Evolutionary conservation across 257 asterid species (phyloP), one percentile per base, ranked within the genome.

Genomic region (Solanum habrochaites): DNA sequence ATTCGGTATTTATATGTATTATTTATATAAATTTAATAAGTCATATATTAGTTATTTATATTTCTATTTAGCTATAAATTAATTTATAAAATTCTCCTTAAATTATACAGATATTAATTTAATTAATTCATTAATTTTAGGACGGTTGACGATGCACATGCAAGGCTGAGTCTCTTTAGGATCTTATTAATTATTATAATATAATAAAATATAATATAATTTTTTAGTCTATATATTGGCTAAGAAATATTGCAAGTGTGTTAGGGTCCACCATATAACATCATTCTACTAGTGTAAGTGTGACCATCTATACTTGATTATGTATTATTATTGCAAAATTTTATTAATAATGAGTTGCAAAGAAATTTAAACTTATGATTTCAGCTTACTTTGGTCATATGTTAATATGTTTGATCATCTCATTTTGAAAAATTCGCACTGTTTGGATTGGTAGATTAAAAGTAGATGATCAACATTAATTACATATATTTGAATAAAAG

Each of bases 131-230:
- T 75, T 74, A 75, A 45, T 64, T 64, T 21, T 73, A 80, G 39
- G 85, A 72, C 75, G 81, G 47, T 86, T 78, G 31, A 82, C 64
- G 83, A 83, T 14, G 94, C 97, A 93, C 95, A 95, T 95, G 95
- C 93, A 85, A 39, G 87, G 90, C 87, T 90, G 92, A 90, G 91
- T 90, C 90, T 90, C 82, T 85, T 27, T 42, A 29, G 67, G 52
- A 84, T 87, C 87, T 45, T 20, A 62, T 47, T 62, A 35, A 52
- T 71, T 3, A 40, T 52, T 78, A 58, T 7, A 1, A 8, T 4
- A 35, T 35, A 37, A 37, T 35, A 35, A 1, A 35, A 35, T 37
- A 37, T 37, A 37, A 37, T 37, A 35, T 7, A 49, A n/a, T 27
- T 20, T 13, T 23, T 40, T 42, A 60, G 2, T 67, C 42, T 77